Evolutionary conservation across 345 rosid genomes (phyloP).

Genomic region (Gossypium mustelinum): DNA sequence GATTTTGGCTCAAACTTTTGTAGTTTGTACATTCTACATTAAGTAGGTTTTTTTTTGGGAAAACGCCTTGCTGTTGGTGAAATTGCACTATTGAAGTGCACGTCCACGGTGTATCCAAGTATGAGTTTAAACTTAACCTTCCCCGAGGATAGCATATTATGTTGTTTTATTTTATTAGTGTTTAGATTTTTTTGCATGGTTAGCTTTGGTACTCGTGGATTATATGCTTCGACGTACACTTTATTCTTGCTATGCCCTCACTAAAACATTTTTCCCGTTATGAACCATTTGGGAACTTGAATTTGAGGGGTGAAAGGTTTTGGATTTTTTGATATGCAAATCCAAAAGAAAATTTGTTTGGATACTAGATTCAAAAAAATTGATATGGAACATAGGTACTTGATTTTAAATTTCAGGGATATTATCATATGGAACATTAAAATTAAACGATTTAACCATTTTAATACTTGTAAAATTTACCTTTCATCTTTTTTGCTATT

Average conservation of each 20-base stretch:
- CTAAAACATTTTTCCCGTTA: background rate
- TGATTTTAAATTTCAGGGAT: too few relatives aligned
- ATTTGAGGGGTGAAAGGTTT: too few relatives aligned
- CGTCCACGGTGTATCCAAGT: background rate
- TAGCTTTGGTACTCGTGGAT: too few relatives aligned
- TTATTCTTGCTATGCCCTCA: background rate
- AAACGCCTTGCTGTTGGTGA: background rate
- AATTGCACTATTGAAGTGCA: background rate
- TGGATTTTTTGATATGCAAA: too few relatives aligned
- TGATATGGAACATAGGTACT: too few relatives aligned
- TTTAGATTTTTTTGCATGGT: background rate
- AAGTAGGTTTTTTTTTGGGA: background rate
- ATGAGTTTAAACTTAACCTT: background rate
- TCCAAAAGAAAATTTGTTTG: too few relatives aligned
- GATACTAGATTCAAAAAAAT: too few relatives aligned
- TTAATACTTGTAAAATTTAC: too few relatives aligned
- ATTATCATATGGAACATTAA: too few relatives aligned
- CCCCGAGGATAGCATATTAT: background rate
- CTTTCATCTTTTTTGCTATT: too few relatives aligned
- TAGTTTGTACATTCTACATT: constrained; percentile 28
- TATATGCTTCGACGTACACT: background rate
- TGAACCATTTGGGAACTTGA: too few relatives aligned
- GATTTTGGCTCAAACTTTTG: background rate
- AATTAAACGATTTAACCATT: too few relatives aligned
- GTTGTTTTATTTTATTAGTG: background rate